phyloP scores from a whole-genome alignment of 75 land plant genomes.

The Picea sitchensis region DNA sequence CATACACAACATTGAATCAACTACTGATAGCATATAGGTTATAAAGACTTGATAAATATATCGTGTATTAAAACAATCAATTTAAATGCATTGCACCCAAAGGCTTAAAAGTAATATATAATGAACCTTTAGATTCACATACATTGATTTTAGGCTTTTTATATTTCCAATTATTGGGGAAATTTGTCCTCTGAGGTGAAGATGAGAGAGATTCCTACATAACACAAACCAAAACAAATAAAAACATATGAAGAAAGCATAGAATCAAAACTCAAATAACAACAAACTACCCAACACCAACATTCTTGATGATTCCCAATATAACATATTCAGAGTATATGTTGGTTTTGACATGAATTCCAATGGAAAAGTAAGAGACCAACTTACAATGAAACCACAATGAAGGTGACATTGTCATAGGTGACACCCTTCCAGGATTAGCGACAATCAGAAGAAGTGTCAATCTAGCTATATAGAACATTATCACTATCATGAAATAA shows the following conservation, averaged over 20 bases:
- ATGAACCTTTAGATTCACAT: slow-evolving; percentile 5
- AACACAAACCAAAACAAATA: not conserved
- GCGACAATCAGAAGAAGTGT: slow-evolving; percentile 45
- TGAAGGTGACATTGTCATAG: slow-evolving; percentile 84
- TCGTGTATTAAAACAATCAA: not conserved
- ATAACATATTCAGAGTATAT: no score
- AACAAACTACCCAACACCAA: no score
- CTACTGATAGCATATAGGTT: not conserved
- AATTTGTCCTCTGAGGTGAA: slow-evolving; percentile 86
- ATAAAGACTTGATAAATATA: not conserved
- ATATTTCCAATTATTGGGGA: slow-evolving; percentile 88
- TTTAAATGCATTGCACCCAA: not conserved
- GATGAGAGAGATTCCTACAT: slow-evolving; percentile 77
- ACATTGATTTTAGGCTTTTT: slow-evolving; percentile 62
- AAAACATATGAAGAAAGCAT: no score
- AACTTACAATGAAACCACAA: slow-evolving; percentile 72
- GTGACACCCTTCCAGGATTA: slow-evolving; percentile 82
- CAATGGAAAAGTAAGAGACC: not conserved
- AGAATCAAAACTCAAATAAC: no score
- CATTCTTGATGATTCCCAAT: no score
- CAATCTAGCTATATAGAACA: slow-evolving; percentile 78
- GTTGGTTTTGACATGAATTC: no score
- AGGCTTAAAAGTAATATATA: not conserved
- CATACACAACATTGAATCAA: not conserved
- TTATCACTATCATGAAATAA: slow-evolving; percentile 72